A percentile compares a stretch with the other conserved stretches of the same genome.
These are phyloP conservation scores for Penicillium corylophilum DNA, from an alignment of 2,329 filamentous ascomycete genomes.

Conservation along the genomic window DNA sequence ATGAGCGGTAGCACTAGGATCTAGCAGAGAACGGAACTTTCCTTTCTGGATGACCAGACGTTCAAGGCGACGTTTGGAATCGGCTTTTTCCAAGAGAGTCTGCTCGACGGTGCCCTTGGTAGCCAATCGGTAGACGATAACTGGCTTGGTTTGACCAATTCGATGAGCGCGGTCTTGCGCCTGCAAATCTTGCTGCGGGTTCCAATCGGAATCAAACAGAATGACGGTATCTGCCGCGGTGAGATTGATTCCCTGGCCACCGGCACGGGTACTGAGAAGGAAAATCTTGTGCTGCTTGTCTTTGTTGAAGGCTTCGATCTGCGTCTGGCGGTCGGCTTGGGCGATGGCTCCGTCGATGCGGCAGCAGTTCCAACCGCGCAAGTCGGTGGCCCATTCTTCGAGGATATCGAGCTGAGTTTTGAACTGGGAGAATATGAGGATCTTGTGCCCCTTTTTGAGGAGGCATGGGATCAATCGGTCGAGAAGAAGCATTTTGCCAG, in stretches of 20 bases:
- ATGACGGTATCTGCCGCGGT: conserved; percentile 90
- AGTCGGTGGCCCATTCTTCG: conserved; percentile 76
- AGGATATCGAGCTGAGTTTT: conserved; percentile 90
- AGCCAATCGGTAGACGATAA: conserved; percentile 89
- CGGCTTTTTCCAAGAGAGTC: conserved; percentile 77
- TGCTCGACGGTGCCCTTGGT: conserved; percentile 94
- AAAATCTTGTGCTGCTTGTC: conserved; percentile 71
- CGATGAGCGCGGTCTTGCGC: conserved; percentile 93
- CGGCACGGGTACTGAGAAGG: conserved; percentile 83
- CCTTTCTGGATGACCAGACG: conserved; percentile 96
- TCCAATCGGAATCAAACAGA: conserved; percentile 88
- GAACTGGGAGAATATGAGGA: conserved; percentile 96
- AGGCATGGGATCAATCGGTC: conserved; percentile 79
- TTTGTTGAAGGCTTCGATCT: conserved; percentile 72
- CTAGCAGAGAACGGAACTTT: conserved; percentile 67
- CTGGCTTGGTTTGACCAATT: conserved; percentile 88
- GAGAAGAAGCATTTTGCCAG: conserved; percentile 92
- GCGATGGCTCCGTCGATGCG: conserved; percentile 88
- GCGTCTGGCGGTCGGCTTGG: conserved; percentile 67
- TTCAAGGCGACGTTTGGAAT: conserved; percentile 87
- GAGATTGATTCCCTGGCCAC: conserved; percentile 93
- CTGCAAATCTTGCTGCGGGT: conserved; percentile 94
- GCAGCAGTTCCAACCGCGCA: conserved; percentile 77
- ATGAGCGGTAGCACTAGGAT: conserved; percentile 53
- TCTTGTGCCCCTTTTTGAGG: conserved; percentile 75